Evolutionary conservation across 129 eudicot genomes (phyloP).

Genomic region (Oenanthe sinensis): DNA sequence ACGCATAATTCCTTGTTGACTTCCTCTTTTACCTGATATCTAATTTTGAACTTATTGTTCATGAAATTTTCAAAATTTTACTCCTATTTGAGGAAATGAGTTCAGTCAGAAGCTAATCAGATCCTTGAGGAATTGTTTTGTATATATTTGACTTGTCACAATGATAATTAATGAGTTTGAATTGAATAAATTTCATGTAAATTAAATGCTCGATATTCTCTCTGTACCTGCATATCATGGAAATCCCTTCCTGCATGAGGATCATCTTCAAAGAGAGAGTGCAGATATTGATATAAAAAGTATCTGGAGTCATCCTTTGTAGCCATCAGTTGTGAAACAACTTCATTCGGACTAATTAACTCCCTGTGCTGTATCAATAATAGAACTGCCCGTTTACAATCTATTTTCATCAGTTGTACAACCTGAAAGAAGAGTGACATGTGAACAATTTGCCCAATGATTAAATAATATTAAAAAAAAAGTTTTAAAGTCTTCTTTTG

Average conservation of each 20-base stretch:
- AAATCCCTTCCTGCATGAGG: slow-evolving; percentile 90
- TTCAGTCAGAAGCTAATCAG: not conserved
- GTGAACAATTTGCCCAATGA: not conserved
- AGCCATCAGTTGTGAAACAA: slow-evolving; percentile 75
- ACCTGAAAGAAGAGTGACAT: slow-evolving; percentile 39
- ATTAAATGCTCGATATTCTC: too few relatives aligned
- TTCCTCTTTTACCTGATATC: not conserved
- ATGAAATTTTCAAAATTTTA: not conserved
- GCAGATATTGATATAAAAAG: slow-evolving; percentile 70
- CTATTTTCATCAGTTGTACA: slow-evolving; percentile 76
- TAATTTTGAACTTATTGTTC: not conserved
- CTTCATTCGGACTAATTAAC: slow-evolving; percentile 71
- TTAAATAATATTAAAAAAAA: not conserved
- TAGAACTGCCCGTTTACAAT: slow-evolving; percentile 59
- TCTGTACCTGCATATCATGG: slow-evolving; percentile 92
- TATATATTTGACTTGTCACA: not conserved
- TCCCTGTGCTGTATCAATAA: slow-evolving; percentile 68
- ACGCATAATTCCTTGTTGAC: not conserved
- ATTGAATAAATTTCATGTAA: not conserved
- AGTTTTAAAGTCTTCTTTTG: not conserved
- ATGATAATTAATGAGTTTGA: not conserved
- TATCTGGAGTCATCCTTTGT: slow-evolving; percentile 54
- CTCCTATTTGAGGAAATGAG: not conserved
- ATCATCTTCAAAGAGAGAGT: slow-evolving; percentile 61
- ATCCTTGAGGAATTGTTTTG: not conserved